Evolutionary conservation across 2,329 filamentous ascomycete genomes (phyloP).

Genomic region (Aspergillus neotritici): DNA sequence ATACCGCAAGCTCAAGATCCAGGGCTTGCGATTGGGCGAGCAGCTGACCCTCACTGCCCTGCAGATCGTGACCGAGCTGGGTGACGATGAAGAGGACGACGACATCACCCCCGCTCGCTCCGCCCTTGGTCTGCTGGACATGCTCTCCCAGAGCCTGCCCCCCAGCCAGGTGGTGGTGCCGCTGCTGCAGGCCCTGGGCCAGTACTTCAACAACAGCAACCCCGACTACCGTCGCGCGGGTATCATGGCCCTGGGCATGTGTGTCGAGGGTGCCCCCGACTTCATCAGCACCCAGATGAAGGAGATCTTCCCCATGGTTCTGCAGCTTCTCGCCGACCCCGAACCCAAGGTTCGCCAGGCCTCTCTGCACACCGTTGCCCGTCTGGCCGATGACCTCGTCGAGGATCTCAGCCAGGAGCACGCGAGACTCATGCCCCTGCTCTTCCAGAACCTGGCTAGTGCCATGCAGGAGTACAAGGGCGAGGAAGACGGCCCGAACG

Average conservation of each 20-base stretch:
- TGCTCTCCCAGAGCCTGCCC: constrained; percentile 79
- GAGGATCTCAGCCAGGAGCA: constrained; percentile 86
- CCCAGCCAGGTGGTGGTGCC: constrained; percentile 93
- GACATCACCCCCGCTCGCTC: constrained; percentile 79
- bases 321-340: constrained; percentile 76
- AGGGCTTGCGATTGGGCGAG: constrained; percentile 80
- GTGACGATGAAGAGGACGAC: constrained; percentile 67
- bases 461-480: constrained; percentile 64
- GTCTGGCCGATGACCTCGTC: constrained; percentile 86
- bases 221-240: constrained; percentile 80
- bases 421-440: constrained; percentile 71
- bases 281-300: constrained; percentile 92
- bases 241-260: constrained; percentile 86
- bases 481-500: constrained; percentile 64
- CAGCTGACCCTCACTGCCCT: constrained; percentile 82
- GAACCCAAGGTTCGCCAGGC: constrained; percentile 80
- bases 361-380: constrained; percentile 78
- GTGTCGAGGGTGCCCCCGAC: constrained; percentile 92
- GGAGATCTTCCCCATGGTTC: constrained; percentile 75
- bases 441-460: constrained; percentile 83
- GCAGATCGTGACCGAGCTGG: constrained; percentile 84
- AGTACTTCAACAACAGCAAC: constrained; percentile 69
- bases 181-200: constrained; percentile 76
- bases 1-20: constrained; percentile 92
- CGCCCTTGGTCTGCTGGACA: constrained; percentile 80